Base-by-base conservation (phyloP, 148 eudicot species). In the Chenopodium berlandieri region DNA sequence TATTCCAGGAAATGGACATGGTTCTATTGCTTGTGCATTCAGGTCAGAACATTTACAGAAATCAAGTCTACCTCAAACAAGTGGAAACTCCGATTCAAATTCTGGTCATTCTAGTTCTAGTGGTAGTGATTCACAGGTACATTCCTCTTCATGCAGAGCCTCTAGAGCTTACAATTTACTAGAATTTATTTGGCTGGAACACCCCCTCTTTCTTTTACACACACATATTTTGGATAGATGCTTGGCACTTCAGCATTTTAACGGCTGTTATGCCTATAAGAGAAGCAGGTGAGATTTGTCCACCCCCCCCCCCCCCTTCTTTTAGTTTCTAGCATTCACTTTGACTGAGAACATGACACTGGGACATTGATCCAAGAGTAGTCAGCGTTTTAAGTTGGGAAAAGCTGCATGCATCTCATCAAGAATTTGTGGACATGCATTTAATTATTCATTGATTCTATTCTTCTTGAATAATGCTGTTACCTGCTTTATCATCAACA, bases 41-140 rank as follows among this genome's bases (percentile, higher is more conserved):
- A 85, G 89, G 91, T 78, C 82, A 77, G 89, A 85, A 46, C 87
- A 87, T 67, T 46, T 82, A 79, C 88, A 83, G 44, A 88, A 87
- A 85, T 90, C 93, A 34, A 92, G 94, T 81, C 94, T 94, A 60
- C 91, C 97, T 82, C 97, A 91, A 75, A 89, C 85, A 58, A 96
- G 95, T 83, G 89, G 90, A 83, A 92, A 85, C 86, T 92, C 98
- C 25, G 94, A 89, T 71, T 90, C 93, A 44, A 85, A 86, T 23
- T 86, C 93, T 72, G 87, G 91, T 67, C 89, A n/a, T 79, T 90
- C 95, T 78, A 89, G 95, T 87, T 94, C 98, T 77, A 91, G 94
- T 70, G 94, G 97, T 47, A 87, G 90, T 73, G 98, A 92, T 23
- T 78, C 89, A 84, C 99, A 91, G 99, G 99, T 96, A 87, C 52